phyloP scores from a whole-genome alignment of 371 early-diverging fungal species.

The Rhizopus delemar region DNA sequence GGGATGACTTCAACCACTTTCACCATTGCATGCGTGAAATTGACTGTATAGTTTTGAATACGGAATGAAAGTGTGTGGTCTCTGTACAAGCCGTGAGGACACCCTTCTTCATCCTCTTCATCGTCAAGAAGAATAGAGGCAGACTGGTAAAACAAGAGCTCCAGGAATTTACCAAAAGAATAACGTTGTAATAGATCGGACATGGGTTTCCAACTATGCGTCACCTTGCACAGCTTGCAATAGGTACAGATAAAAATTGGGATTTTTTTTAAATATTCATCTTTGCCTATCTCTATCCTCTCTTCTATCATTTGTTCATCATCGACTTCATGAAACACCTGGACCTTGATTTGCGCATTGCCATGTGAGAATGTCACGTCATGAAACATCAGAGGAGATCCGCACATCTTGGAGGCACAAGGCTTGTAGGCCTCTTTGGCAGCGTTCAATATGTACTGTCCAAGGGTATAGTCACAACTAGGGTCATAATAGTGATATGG shows the following conservation, averaged over 20 bases:
- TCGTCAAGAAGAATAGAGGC: conserved; percentile 29
- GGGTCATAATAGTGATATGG: conserved; percentile 77
- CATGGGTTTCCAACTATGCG: conserved; percentile 54
- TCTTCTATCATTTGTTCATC: conserved; percentile 25
- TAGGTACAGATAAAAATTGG: conserved; percentile 81
- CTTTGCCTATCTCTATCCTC: conserved; percentile 23
- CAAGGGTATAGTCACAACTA: conserved; percentile 82
- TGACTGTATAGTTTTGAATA: conserved; percentile 69
- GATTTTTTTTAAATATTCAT: conserved; percentile 25
- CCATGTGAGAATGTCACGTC: conserved; percentile 84
- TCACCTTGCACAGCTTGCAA: conserved; percentile 68
- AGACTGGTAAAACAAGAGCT: conserved; percentile 81
- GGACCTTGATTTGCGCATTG: conserved; percentile 73
- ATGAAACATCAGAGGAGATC: conserved; percentile 72
- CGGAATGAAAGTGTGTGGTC: conserved; percentile 82
- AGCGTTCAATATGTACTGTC: conserved; percentile 84
- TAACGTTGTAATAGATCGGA: conserved; percentile 86
- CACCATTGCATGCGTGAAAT: conserved; percentile 76
- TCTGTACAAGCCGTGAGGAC: conserved; percentile 78
- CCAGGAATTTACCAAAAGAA: conserved; percentile 95
- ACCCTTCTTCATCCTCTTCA: conserved; percentile 39
- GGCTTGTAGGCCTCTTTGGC: conserved; percentile 63
- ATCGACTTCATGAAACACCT: conserved; percentile 23
- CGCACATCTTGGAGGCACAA: conserved; percentile 75
- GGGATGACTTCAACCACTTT: conserved; percentile 76